Base-by-base conservation (phyloP, 352 stramenopile genomes). In the Globisporangium heterothallicum region DNA sequence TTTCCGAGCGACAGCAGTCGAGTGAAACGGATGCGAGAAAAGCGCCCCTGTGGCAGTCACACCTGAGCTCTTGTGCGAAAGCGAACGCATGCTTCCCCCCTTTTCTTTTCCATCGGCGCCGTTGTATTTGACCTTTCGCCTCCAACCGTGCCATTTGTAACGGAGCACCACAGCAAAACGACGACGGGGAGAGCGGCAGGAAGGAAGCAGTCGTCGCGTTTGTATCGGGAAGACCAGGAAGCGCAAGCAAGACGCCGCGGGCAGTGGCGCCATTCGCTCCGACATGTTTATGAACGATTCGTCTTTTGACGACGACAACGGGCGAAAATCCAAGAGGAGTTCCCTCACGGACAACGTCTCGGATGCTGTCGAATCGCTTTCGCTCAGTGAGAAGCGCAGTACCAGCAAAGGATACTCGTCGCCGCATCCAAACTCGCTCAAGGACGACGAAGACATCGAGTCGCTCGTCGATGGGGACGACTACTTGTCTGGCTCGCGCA, bases 261-360 rank as follows among this genome's bases (percentile, higher is more conserved):
- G n/a, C 41, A 26, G 29, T n/a, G 40, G 5, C 13, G 18, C 18
- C n/a, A 24, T n/a, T 26, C 12, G 18, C 6, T 2, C 13, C 10
- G 68, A 2, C n/a, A 93, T 91, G 82, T 93, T 93, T 55, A 91
- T 93, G 79, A 87, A 84, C 53, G 76, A 85, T 34, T 64, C 65
- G 29, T 77, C 79, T 24, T 87, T 91, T 56, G 79, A 91, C 40
- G 82, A 93, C 30, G 76, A 89, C 45, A 43, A 36, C 14, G 43
- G 58, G 6, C 43, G 60, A 12, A 36, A 55, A 1, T 50, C 65
- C 14, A 70, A 66, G 46, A 41, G 58, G 25, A 48, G 53, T 16
- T 60, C 56, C 9, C 46, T 42, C 10, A 32, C 56, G 2, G 77
- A 83, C 25, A 61, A 58, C 3, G 65, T 78, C 22, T 76, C 73